Evolutionary conservation across 2,329 filamentous ascomycete genomes (phyloP), one percentile per base, ranked within the genome.

Genomic region (Beauveria sp.): DNA sequence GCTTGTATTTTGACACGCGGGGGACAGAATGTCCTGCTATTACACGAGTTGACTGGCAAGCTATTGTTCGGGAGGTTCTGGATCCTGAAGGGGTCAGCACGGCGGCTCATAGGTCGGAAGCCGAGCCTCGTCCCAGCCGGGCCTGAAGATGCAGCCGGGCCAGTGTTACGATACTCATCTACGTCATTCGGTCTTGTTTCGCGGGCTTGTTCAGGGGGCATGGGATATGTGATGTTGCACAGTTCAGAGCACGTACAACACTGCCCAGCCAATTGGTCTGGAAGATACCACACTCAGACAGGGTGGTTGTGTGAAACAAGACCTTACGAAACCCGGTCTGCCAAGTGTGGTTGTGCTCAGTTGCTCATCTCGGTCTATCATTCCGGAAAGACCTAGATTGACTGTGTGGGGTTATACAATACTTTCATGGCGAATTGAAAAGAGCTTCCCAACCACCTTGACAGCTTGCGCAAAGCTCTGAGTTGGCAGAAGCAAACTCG

Each of bases 11-110:
- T 6, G 34, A 20, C 37, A 5, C 6, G 8, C n/a, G n/a, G 22
- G 22, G 30, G 18, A 5, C 12, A 30, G 20, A 43, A 43, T 64
- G 56, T 58, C 57, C 50, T 22, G 20, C 16, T 20, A 5, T 30
- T 40, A 63, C 68, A 47, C 64, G 69, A 44, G 63, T 76, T 44
- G 70, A 72, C 64, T 74, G 72, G 72, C 67, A 66, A 44, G 65
- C 64, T 54, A 67, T 74, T 50, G 63, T 71, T 43, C 66, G 65
- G n/a, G 65, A 66, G 43, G 65, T 53, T 18, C 20, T 71, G 53
- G 70, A 72, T 44, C 70, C 70, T 1, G 69, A 70, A 18, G 69
- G 66, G 40, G 69, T 62, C 59, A 67, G 14, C 22, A 44, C 34
- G 9, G 55, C 22, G 20, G 46, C 22, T 4, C 28, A 20, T n/a